Evolutionary conservation across 495 filamentous ascomycete species (phyloP).

Genomic region (Aspergillus nidulans): DNA sequence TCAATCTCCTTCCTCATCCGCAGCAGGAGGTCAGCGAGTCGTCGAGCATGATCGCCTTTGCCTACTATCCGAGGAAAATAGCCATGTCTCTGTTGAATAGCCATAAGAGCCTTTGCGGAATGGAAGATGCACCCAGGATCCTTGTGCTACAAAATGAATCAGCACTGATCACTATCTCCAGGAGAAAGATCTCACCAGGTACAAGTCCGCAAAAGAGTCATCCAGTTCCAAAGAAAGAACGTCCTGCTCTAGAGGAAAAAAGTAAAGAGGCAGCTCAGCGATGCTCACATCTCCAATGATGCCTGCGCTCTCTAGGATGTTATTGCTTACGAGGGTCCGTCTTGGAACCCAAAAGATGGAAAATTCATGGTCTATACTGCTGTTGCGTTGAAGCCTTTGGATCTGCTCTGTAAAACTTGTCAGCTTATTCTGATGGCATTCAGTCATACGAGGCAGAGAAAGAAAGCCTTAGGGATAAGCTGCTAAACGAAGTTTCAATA

Average conservation of each 20-base stretch:
- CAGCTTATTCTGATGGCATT: conserved; percentile 55
- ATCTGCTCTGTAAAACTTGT: conserved; percentile 76
- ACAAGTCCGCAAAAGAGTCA: conserved; percentile 79
- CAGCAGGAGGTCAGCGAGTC: conserved; percentile 80
- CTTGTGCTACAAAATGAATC: conserved; percentile 55
- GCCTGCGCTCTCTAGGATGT: conserved; percentile 87
- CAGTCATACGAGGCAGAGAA: conserved; percentile 29
- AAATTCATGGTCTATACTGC: conserved; percentile 87
- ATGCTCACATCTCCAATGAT: conserved; percentile 90
- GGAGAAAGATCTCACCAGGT: conserved; percentile 53
- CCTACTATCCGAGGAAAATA: conserved; percentile 94
- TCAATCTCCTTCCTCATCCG: conserved; percentile 90
- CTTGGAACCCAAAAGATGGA: conserved; percentile 90
- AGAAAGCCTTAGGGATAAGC: conserved; percentile 45
- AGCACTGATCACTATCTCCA: background rate
- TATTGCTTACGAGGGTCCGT: conserved; percentile 85
- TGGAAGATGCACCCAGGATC: conserved; percentile 87
- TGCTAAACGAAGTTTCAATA: conserved; percentile 40
- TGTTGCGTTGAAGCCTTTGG: conserved; percentile 77
- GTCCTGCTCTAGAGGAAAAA: conserved; percentile 88
- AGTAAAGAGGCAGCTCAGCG: conserved; percentile 78
- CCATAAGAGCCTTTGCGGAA: conserved; percentile 90
- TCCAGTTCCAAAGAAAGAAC: conserved; percentile 87
- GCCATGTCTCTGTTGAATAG: conserved; percentile 83
- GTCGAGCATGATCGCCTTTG: conserved; percentile 90